Conservation (phyloP, 2,329 filamentous ascomycete genomes). For the Stenocarpella maydis region DNA sequence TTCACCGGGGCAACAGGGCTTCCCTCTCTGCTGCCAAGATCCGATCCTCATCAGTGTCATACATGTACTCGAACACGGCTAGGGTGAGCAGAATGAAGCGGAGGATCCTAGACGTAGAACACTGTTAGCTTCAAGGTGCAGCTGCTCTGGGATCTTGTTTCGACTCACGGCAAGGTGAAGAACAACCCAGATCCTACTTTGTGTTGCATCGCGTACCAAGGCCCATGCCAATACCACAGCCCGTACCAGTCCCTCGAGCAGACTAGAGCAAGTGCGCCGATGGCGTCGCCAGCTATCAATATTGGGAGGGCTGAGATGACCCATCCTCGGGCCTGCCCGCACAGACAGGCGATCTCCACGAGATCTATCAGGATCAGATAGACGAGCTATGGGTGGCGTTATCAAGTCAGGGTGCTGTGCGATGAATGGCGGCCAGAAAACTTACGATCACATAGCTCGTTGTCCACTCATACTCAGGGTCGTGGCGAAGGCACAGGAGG, state of each 20-base stretch:
- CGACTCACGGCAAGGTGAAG: slow-evolving; percentile 31
- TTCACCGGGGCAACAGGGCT: slow-evolving; percentile 22
- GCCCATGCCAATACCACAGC: slow-evolving; percentile 34
- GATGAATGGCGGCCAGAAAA: background rate
- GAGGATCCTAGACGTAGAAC: background rate
- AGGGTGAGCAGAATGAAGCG: slow-evolving; percentile 24
- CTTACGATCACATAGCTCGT: slow-evolving; percentile 34
- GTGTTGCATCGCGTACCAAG: slow-evolving; percentile 33
- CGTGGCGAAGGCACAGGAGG: background rate
- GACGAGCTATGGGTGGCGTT: slow-evolving; percentile 13
- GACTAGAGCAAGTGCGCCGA: slow-evolving; percentile 27
- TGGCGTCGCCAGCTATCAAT: slow-evolving; percentile 25
- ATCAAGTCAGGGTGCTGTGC: background rate
- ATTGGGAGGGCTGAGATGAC: slow-evolving; percentile 21
- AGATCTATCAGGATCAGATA: slow-evolving; percentile 31
- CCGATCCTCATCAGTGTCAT: slow-evolving; percentile 24
- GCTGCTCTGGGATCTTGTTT: no score
- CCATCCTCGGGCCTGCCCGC: slow-evolving; percentile 32
- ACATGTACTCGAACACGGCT: slow-evolving; percentile 25
- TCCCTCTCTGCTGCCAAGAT: slow-evolving; percentile 29
- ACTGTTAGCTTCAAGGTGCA: background rate
- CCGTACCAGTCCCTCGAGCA: slow-evolving; percentile 35
- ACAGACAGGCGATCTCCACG: slow-evolving; percentile 28
- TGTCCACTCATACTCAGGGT: slow-evolving; percentile 6
- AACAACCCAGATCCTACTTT: slow-evolving; percentile 32